Evolutionary conservation across 2,329 filamentous ascomycete genomes (phyloP), one percentile per base, ranked within the genome.

Genomic region (Tetracladium maxilliforme): DNA sequence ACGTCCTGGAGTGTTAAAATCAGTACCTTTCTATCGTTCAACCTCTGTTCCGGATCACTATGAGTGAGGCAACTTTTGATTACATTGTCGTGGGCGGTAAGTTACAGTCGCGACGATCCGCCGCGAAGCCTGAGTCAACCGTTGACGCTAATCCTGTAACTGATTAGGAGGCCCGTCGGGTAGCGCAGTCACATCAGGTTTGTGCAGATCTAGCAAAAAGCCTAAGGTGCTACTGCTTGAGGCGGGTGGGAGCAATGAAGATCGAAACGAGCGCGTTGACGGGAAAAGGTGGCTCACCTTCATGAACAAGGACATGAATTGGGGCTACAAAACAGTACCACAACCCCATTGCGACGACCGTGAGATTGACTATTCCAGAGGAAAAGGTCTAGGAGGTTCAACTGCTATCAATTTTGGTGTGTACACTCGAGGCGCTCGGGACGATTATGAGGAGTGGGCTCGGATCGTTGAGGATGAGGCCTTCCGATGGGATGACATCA

Each of bases 371-470:
- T 63, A 63, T 32, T 53, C 53, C 6, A 55, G 63, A 2, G 64
- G 65, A 1, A 52, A 52, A 24, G 59, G 57, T 1, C 42, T 70
- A 1, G 64, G 64, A 2, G 64, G 64, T 3, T 56, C 53, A 4
- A 59, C 49, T 26, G 58, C 60, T 6, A 61, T 68, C 34, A 70
- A 70, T 38, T 69, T 67, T 29, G 54, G 56, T 10, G 56, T 61
- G 10, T 73, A 54, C 40, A 61, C 54, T 4, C 35, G 62, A 14
- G 72, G 73, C 4, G 56, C 65, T 3, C 48, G 51, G 2, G 66
- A 67, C 25, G 72, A 78, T 33, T 76, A 69, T 31, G 57, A 77
- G 15, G 55, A 65, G 26, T 75, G 70, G 68, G 67, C 67, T 2
- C 45, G 52, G 0, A 32, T 61, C 3, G 60, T 67, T 0, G 65